Conservation (phyloP, 495 filamentous ascomycete genomes). For the Tuber melanosporum region DNA sequence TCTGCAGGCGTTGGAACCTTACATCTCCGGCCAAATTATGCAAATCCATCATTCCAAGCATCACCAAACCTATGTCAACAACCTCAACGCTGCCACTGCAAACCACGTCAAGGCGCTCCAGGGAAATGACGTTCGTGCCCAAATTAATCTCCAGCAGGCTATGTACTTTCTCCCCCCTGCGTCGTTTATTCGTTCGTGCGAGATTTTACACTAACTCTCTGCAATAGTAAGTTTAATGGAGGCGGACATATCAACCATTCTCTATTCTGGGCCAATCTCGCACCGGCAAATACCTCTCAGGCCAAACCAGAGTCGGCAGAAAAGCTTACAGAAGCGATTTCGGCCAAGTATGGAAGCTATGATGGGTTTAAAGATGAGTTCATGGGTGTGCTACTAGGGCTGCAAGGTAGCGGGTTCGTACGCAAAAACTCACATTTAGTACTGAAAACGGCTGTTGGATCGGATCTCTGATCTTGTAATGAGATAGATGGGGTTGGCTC, state of each 20-base stretch:
- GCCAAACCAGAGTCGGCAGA: constrained; percentile 50
- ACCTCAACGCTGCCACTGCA: constrained; percentile 58
- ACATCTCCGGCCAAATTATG: constrained; percentile 96
- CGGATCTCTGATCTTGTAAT: neutral
- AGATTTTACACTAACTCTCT: neutral
- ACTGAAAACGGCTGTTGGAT: neutral
- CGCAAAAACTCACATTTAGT: neutral
- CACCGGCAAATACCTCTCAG: constrained; percentile 6
- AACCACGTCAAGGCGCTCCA: constrained; percentile 53
- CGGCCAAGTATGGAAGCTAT: constrained; percentile 66
- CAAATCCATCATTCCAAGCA: constrained; percentile 76
- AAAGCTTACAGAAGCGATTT: constrained; percentile 60
- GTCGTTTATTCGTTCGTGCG: neutral
- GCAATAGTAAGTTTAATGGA: constrained; percentile 30
- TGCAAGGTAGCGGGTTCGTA: constrained; percentile 71
- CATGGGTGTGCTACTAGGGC: constrained; percentile 69
- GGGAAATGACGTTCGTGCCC: constrained; percentile 54
- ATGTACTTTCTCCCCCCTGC: constrained; percentile 46
- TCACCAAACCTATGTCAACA: constrained; percentile 70
- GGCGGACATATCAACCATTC: constrained; percentile 88
- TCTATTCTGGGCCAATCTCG: constrained; percentile 93
- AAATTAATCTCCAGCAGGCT: constrained; percentile 70
- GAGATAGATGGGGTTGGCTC: constrained; percentile 72
- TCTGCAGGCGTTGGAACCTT: constrained; percentile 69
- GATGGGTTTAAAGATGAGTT: constrained; percentile 69